Evolutionary conservation across 176 grass and related monocot species (phyloP).

Genomic region (Oryza brachyantha): DNA sequence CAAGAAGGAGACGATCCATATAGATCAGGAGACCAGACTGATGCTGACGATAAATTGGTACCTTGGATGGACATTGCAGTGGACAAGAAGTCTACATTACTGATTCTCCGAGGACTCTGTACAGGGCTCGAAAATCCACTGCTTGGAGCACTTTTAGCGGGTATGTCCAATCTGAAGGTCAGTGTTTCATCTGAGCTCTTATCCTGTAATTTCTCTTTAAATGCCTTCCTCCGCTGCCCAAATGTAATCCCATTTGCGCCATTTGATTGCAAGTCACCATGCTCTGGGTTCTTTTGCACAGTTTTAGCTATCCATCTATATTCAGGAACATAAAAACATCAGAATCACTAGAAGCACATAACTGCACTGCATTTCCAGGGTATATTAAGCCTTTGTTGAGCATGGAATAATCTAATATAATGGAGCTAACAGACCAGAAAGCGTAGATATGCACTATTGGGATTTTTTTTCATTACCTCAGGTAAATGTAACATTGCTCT

Average conservation of each 20-base stretch:
- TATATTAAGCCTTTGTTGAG: neutral
- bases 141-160: constrained; percentile 70
- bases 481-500: neutral
- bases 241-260: constrained; percentile 35
- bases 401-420: constrained; percentile 7
- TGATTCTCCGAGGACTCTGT: constrained; percentile 54
- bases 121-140: constrained; percentile 80
- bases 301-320: constrained; percentile 30
- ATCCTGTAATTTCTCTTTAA: constrained; percentile 49
- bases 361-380: neutral
- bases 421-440: neutral
- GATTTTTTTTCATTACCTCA: neutral
- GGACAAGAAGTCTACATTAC: constrained; percentile 51
- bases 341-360: constrained; percentile 8
- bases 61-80: constrained; percentile 33
- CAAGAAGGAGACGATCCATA: constrained; percentile 39
- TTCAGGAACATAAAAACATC: constrained; percentile 19
- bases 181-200: constrained; percentile 41
- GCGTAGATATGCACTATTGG: neutral
- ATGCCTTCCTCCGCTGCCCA: constrained; percentile 47
- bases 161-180: constrained; percentile 63
- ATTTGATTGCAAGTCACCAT: constrained; percentile 25
- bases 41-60: constrained; percentile 47
- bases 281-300: constrained; percentile 32
- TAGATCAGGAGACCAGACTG: constrained; percentile 46